Percentiles rank a stretch among this genome's conserved stretches.
phyloP scores from a whole-genome alignment of 768 basidiomycete species.

The Nevesoporus exiguus region DNA sequence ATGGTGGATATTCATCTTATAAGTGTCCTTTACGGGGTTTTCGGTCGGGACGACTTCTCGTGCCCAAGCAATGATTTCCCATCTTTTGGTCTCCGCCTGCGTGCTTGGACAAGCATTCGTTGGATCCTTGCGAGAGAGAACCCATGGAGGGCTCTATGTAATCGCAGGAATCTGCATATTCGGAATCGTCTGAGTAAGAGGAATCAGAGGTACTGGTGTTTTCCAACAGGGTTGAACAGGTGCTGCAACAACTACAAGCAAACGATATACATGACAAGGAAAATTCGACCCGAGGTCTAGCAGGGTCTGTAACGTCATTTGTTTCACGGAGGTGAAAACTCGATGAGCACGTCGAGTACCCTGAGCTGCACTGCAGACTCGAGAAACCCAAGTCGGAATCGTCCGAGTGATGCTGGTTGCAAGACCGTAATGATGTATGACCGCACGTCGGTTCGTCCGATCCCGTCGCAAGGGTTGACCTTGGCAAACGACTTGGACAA shows the following conservation, averaged over 20 bases:
- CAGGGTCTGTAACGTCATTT: background rate
- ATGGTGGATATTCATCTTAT: constrained; percentile 16
- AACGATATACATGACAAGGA: constrained; percentile 9
- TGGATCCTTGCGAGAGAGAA: constrained; percentile 1
- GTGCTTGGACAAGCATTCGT: background rate
- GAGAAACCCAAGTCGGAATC: constrained; percentile 1
- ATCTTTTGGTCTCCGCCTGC: constrained; percentile 12
- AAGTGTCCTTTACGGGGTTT: constrained; percentile 25
- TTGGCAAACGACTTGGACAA: constrained; percentile 16
- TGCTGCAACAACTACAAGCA: constrained; percentile 22
- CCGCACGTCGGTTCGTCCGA: background rate
- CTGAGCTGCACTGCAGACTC: constrained; percentile 11
- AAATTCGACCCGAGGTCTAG: background rate
- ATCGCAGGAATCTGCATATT: background rate
- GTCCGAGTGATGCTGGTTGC: constrained; percentile 2
- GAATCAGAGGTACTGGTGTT: constrained; percentile 8
- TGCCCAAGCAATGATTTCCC: constrained; percentile 22
- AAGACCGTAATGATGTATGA: background rate
- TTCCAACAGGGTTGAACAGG: constrained; percentile 14
- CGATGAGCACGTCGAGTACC: constrained; percentile 26
- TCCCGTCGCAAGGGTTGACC: background rate
- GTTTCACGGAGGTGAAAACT: background rate
- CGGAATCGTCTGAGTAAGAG: constrained; percentile 3
- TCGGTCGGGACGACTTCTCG: constrained; percentile 12
- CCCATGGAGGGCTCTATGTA: constrained; percentile 9